Percentiles rank a stretch among this genome's conserved stretches.
These are phyloP conservation scores for Stemphylium vesicarium DNA, from an alignment of 2,329 filamentous ascomycete species.

Conservation along the genomic window DNA sequence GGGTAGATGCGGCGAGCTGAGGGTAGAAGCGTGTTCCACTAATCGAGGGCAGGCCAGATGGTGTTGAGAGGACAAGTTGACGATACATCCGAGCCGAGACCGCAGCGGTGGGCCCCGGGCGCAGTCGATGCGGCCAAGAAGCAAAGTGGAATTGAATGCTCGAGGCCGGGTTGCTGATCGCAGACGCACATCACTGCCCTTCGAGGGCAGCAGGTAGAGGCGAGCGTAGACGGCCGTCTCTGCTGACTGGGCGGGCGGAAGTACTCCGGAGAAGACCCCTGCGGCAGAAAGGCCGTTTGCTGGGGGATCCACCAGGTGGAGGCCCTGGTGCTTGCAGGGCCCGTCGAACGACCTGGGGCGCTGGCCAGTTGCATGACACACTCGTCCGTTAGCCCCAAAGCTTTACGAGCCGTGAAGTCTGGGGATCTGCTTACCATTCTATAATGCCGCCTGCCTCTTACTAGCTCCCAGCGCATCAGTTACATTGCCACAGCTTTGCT, in stretches of 20 bases:
- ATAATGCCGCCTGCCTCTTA: conserved; percentile 21
- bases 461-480: conserved; percentile 4
- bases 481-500: too few relatives aligned
- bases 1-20: too few relatives aligned
- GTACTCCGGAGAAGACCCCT: conserved; percentile 24
- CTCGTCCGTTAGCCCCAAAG: conserved; percentile 17
- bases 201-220: conserved; percentile 14
- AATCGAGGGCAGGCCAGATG: too few relatives aligned
- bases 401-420: conserved; percentile 31
- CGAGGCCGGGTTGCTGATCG: conserved; percentile 14
- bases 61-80: background rate
- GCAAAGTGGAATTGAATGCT: background rate
- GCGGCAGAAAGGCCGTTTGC: conserved; percentile 31
- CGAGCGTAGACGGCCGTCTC: conserved; percentile 18
- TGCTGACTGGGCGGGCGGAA: conserved; percentile 14
- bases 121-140: conserved; percentile 19
- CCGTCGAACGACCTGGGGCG: conserved; percentile 22
- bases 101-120: conserved; percentile 8
- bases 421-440: conserved; percentile 40
- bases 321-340: conserved; percentile 26
- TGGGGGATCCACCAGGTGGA: conserved; percentile 20
- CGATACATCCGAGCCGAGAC: conserved; percentile 19
- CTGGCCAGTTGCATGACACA: conserved; percentile 36
- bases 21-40: too few relatives aligned
- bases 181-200: conserved; percentile 13